Evolutionary conservation across 371 early-diverging fungal species (phyloP).

Genomic region (Saksenaea oblongispora): DNA sequence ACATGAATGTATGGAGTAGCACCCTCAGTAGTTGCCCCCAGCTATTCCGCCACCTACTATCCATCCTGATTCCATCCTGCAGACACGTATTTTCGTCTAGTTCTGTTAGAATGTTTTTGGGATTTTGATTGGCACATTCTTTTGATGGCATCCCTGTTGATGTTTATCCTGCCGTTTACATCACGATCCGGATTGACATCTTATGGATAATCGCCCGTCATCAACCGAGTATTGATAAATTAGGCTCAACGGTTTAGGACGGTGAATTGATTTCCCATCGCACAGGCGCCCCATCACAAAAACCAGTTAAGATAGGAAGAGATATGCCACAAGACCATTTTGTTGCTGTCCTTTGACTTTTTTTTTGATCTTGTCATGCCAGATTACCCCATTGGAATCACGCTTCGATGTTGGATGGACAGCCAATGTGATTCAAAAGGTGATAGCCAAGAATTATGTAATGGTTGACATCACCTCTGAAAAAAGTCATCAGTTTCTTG

Average conservation of each 20-base stretch:
- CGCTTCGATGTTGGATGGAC: constrained; percentile 71
- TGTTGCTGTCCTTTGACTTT: too few species aligned
- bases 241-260: not conserved
- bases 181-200: constrained; percentile 51
- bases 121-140: constrained; percentile 64
- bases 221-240: not conserved
- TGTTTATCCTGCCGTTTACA: constrained; percentile 71
- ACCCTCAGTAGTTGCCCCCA: constrained; percentile 51
- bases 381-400: constrained; percentile 82
- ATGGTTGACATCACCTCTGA: too few species aligned
- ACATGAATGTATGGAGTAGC: constrained; percentile 55
- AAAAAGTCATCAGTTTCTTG: too few species aligned
- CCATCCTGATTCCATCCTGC: constrained; percentile 54
- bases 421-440: constrained; percentile 60
- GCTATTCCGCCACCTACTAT: constrained; percentile 48
- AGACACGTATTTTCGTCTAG: constrained; percentile 61
- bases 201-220: not conserved
- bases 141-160: constrained; percentile 70
- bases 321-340: too few species aligned
- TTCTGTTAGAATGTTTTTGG: constrained; percentile 49
- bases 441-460: constrained; percentile 54
- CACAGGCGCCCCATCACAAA: constrained; percentile 10
- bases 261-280: not conserved
- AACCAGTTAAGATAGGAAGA: too few species aligned
- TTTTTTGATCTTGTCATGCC: constrained; percentile 68